A percentile compares a stretch with the other conserved stretches of the same genome.
phyloP scores from a whole-genome alignment of 768 basidiomycete species.

The Xerocomus potaroensis region DNA sequence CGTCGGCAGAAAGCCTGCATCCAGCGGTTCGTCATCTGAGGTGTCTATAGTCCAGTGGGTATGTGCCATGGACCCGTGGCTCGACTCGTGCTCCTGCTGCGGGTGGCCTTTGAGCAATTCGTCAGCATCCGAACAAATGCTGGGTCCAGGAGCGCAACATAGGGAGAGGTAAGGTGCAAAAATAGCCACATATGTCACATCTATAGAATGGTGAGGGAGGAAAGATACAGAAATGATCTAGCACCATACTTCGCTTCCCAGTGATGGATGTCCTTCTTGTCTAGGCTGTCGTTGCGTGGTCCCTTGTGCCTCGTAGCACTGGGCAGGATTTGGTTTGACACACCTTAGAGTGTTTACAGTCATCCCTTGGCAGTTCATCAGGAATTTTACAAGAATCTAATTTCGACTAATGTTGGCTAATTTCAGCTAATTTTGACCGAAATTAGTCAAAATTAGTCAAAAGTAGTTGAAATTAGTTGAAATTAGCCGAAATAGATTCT shows the following conservation, averaged over 20 bases:
- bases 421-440: too few relatives aligned
- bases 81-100: constrained; percentile 58
- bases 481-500: too few relatives aligned
- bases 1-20: constrained; percentile 47
- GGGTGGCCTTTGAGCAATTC: constrained; percentile 43
- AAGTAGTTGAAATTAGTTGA: too few relatives aligned
- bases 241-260: constrained; percentile 44
- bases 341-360: too few relatives aligned
- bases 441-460: too few relatives aligned
- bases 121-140: not conserved
- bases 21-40: constrained; percentile 44
- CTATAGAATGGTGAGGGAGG: constrained; percentile 24
- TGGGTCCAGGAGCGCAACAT: not conserved
- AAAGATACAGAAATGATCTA: not conserved
- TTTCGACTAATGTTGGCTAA: too few relatives aligned
- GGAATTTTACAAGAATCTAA: too few relatives aligned
- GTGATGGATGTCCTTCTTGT: constrained; percentile 45
- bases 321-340: too few relatives aligned
- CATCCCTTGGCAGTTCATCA: too few relatives aligned
- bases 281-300: constrained; percentile 45
- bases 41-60: constrained; percentile 56
- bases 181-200: constrained; percentile 54
- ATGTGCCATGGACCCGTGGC: constrained; percentile 59
- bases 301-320: constrained; percentile 45
- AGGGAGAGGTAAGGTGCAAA: constrained; percentile 56